Evolutionary conservation across 2,329 filamentous ascomycete genomes (phyloP).

Genomic region (Amauroascus niger): DNA sequence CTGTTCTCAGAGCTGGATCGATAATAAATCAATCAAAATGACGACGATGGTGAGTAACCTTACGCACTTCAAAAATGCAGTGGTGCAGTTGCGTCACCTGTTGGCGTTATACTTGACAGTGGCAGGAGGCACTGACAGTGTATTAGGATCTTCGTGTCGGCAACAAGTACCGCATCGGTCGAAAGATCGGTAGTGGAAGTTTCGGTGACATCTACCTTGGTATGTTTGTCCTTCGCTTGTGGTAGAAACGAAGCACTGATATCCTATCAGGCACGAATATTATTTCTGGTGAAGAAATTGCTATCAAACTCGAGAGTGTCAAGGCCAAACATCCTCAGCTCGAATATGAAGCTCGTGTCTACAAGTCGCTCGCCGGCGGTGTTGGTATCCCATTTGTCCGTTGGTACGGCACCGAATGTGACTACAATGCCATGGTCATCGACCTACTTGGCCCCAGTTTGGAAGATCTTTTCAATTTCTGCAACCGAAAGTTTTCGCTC

Average conservation of each 20-base stretch:
- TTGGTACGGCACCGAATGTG: conserved; percentile 99
- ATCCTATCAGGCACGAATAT: conserved; percentile 74
- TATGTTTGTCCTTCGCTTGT: conserved; percentile 32
- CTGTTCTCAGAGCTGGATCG: not conserved
- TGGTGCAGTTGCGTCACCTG: not conserved
- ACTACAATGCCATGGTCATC: conserved; percentile 99
- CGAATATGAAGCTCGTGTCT: conserved; percentile 93
- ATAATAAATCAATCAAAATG: conserved; percentile 37
- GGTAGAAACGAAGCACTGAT: conserved; percentile 14
- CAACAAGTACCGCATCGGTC: conserved; percentile 98
- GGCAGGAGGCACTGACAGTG: not conserved
- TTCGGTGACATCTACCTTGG: conserved; percentile 97
- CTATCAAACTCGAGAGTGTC: conserved; percentile 98
- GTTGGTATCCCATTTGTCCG: conserved; percentile 97
- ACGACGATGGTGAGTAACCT: conserved; percentile 50
- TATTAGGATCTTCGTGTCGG: conserved; percentile 93
- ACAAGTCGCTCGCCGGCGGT: conserved; percentile 79
- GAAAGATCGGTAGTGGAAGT: conserved; percentile 94
- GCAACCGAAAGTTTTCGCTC: conserved; percentile 98
- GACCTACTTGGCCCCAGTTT: conserved; percentile 90
- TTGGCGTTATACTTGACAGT: not conserved
- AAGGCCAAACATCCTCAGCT: conserved; percentile 99
- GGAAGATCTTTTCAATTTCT: conserved; percentile 99
- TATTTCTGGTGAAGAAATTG: conserved; percentile 98
- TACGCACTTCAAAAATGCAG: not conserved